These are phyloP conservation scores for Mycena latifolia DNA, from an alignment of 768 basidiomycete species.

Conservation along the genomic window DNA sequence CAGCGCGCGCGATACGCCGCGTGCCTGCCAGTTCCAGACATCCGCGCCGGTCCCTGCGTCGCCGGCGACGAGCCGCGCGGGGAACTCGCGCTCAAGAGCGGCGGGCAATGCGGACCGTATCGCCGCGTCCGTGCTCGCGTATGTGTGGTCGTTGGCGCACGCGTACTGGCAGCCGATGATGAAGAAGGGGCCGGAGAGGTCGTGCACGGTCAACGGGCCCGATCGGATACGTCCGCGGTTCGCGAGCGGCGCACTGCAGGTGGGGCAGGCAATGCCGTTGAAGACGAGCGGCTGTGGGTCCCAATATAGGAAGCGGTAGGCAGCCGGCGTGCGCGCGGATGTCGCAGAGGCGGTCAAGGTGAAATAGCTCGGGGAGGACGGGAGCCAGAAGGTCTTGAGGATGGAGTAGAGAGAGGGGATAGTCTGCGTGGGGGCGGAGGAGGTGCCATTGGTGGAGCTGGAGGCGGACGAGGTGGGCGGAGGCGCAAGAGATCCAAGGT, in stretches of 20 bases:
- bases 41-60: slow-evolving; percentile 69
- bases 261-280: slow-evolving; percentile 83
- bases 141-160: slow-evolving; percentile 75
- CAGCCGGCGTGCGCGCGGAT: slow-evolving; percentile 71
- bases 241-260: slow-evolving; percentile 67
- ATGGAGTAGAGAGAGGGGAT: slow-evolving; percentile 82
- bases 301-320: slow-evolving; percentile 89
- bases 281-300: slow-evolving; percentile 87
- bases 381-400: slow-evolving; percentile 88
- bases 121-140: slow-evolving; percentile 78
- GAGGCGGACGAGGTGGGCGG: slow-evolving; percentile 50
- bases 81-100: slow-evolving; percentile 80
- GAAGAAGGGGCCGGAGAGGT: slow-evolving; percentile 84
- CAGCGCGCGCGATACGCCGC: slow-evolving; percentile 76
- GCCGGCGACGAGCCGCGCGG: slow-evolving; percentile 70
- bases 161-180: slow-evolving; percentile 88
- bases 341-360: slow-evolving; percentile 80
- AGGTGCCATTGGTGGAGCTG: slow-evolving; percentile 6
- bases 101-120: slow-evolving; percentile 78
- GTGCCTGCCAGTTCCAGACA: slow-evolving; percentile 83
- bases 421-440: slow-evolving; percentile 47
- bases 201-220: slow-evolving; percentile 84
- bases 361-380: slow-evolving; percentile 82
- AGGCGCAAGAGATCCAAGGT: slow-evolving; percentile 71
- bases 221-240: slow-evolving; percentile 81